Evolutionary conservation across 805 yeast genomes (phyloP).

Genomic region (Barnettozyma siamensis): DNA sequence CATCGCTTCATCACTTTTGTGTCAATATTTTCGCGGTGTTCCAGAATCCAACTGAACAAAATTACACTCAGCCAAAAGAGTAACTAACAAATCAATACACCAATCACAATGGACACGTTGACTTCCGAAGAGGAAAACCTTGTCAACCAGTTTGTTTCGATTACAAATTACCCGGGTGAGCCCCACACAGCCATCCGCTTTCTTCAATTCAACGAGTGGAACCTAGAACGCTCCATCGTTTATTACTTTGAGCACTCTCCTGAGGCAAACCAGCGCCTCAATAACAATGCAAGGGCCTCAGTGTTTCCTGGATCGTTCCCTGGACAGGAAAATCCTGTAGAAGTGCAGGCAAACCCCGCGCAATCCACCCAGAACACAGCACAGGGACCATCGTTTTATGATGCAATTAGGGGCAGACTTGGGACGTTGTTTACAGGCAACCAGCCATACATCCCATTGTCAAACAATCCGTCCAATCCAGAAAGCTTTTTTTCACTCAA

Average conservation of each 20-base stretch:
- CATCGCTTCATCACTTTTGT: not conserved
- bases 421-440: conserved; percentile 17
- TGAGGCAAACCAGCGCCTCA: conserved; percentile 21
- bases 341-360: not conserved
- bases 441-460: conserved; percentile 25
- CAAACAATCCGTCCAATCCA: conserved; percentile 11
- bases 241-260: conserved; percentile 21
- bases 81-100: too few species aligned
- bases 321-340: conserved; percentile 5
- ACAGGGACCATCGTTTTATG: not conserved
- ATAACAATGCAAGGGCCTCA: conserved; percentile 11
- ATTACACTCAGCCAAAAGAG: too few species aligned
- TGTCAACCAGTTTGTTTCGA: conserved; percentile 14
- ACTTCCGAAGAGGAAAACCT: conserved; percentile 10
- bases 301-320: conserved; percentile 19
- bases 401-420: conserved; percentile 17
- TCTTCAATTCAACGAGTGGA: conserved; percentile 30
- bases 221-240: conserved; percentile 30
- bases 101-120: conserved; percentile 15
- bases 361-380: not conserved
- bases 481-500: conserved; percentile 17
- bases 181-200: conserved; percentile 20
- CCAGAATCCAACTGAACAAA: too few species aligned
- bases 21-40: not conserved
- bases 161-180: conserved; percentile 16